These are phyloP conservation scores for Cladophialophora exuberans DNA, from an alignment of 2,329 filamentous ascomycete genomes.

Conservation along the genomic window DNA sequence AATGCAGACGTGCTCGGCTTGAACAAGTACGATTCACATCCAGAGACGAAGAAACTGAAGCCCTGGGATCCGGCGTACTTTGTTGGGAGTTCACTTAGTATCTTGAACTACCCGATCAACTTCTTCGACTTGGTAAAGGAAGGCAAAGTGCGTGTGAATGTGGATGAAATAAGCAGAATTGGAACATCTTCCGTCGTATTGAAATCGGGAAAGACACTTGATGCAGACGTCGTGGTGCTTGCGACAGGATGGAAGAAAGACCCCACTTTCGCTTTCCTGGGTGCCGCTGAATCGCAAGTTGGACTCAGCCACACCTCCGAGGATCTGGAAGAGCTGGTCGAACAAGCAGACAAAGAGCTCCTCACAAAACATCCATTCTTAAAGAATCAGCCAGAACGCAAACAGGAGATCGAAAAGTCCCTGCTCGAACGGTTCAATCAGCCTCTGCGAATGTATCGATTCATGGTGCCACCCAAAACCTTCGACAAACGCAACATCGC, in stretches of 20 bases:
- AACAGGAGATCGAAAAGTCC: not conserved
- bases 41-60: slow-evolving; percentile 50
- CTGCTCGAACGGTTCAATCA: slow-evolving; percentile 14
- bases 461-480: slow-evolving; percentile 45
- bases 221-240: slow-evolving; percentile 56
- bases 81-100: slow-evolving; percentile 60
- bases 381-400: slow-evolving; percentile 10
- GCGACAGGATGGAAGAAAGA: slow-evolving; percentile 61
- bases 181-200: slow-evolving; percentile 49
- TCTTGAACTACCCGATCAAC: slow-evolving; percentile 62
- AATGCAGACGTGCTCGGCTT: slow-evolving; percentile 52
- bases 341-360: slow-evolving; percentile 55
- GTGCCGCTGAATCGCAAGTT: slow-evolving; percentile 44
- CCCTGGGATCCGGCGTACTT: slow-evolving; percentile 53
- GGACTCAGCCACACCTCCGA: slow-evolving; percentile 45
- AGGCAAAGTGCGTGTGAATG: slow-evolving; percentile 57
- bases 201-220: slow-evolving; percentile 47
- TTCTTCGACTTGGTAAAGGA: slow-evolving; percentile 60
- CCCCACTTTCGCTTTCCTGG: slow-evolving; percentile 53
- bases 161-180: slow-evolving; percentile 35
- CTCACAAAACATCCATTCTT: slow-evolving; percentile 36
- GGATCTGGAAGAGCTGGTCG: slow-evolving; percentile 35
- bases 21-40: slow-evolving; percentile 51
- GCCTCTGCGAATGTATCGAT: slow-evolving; percentile 50
- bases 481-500: slow-evolving; percentile 35